Percentiles rank a stretch among this genome's conserved stretches.
Evolutionary conservation across 805 yeast species (phyloP).

Genomic region (Barnettozyma pratensis): DNA sequence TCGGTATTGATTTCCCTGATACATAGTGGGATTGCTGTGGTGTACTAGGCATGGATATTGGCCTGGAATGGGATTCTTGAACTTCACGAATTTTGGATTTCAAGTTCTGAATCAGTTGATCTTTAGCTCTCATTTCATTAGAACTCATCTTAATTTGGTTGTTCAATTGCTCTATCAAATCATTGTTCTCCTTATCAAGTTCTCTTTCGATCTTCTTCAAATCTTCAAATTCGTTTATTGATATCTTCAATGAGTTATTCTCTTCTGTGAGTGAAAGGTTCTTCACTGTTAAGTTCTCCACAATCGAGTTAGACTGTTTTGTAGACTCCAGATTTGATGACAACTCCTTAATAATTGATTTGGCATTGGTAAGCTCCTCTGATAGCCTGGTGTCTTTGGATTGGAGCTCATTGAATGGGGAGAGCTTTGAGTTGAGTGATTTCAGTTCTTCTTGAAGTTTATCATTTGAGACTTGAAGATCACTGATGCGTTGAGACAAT

Average conservation of each 20-base stretch:
- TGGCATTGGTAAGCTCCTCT: slow-evolving; percentile 13
- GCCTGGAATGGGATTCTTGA: background rate
- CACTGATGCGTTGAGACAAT: slow-evolving; percentile 27
- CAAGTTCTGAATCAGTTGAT: slow-evolving; percentile 6
- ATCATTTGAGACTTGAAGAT: slow-evolving; percentile 37
- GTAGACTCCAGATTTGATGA: slow-evolving; percentile 25
- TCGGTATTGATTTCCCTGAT: background rate
- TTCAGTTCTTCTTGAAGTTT: slow-evolving; percentile 26
- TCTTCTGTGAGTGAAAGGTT: slow-evolving; percentile 32
- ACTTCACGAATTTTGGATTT: background rate
- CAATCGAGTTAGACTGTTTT: slow-evolving; percentile 27
- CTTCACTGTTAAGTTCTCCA: slow-evolving; percentile 31
- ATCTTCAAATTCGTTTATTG: slow-evolving; percentile 43
- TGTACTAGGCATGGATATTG: background rate
- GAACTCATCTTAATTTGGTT: slow-evolving; percentile 30
- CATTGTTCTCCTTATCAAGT: slow-evolving; percentile 38
- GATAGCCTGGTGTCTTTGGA: slow-evolving; percentile 6
- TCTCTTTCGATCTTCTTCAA: slow-evolving; percentile 45
- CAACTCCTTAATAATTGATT: slow-evolving; percentile 21
- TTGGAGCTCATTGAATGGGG: slow-evolving; percentile 7
- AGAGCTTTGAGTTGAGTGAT: background rate
- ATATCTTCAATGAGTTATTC: slow-evolving; percentile 29
- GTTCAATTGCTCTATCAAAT: slow-evolving; percentile 39
- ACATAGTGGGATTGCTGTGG: background rate
- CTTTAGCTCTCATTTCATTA: slow-evolving; percentile 15